These are phyloP conservation scores for Aspergillus wentii DNA, from an alignment of 495 filamentous ascomycete genomes.

Conservation along the genomic window DNA sequence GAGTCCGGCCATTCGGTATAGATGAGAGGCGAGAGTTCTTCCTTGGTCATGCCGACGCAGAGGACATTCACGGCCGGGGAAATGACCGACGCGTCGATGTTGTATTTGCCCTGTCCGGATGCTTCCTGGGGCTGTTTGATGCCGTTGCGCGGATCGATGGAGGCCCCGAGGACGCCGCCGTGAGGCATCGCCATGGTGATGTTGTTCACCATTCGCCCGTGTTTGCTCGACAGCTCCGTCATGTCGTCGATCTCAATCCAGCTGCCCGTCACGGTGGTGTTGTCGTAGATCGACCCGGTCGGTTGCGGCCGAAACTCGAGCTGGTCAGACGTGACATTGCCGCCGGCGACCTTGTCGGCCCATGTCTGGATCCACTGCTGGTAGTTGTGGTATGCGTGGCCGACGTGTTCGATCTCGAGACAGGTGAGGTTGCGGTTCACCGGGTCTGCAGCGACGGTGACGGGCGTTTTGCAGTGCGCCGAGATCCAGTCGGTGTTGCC, in stretches of 20 bases:
- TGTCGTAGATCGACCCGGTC: conserved; percentile 55
- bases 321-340: conserved; percentile 30
- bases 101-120: conserved; percentile 60
- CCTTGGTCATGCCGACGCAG: conserved; percentile 55
- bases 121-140: conserved; percentile 65
- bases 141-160: conserved; percentile 49
- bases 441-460: conserved; percentile 32
- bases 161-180: conserved; percentile 57
- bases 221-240: conserved; percentile 33
- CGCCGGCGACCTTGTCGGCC: conserved; percentile 30
- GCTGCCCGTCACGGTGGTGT: conserved; percentile 55
- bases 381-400: conserved; percentile 54
- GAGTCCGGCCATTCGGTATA: conserved; percentile 52
- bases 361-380: conserved; percentile 44
- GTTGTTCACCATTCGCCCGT: conserved; percentile 59
- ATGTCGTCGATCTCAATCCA: conserved; percentile 56
- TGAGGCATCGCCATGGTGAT: conserved; percentile 73
- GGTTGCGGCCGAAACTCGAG: conserved; percentile 44
- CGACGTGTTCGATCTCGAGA: conserved; percentile 58
- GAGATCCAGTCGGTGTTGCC: conserved; percentile 53
- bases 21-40: conserved; percentile 58
- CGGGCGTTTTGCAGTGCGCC: conserved; percentile 54
- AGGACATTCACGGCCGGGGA: conserved; percentile 64
- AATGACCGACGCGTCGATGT: conserved; percentile 57
- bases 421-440: conserved; percentile 45